Percentiles rank a stretch among this genome's conserved stretches.
These are phyloP conservation scores for Gloeopeniophorella convolvens DNA, from an alignment of 768 basidiomycete genomes.

Conservation along the genomic window DNA sequence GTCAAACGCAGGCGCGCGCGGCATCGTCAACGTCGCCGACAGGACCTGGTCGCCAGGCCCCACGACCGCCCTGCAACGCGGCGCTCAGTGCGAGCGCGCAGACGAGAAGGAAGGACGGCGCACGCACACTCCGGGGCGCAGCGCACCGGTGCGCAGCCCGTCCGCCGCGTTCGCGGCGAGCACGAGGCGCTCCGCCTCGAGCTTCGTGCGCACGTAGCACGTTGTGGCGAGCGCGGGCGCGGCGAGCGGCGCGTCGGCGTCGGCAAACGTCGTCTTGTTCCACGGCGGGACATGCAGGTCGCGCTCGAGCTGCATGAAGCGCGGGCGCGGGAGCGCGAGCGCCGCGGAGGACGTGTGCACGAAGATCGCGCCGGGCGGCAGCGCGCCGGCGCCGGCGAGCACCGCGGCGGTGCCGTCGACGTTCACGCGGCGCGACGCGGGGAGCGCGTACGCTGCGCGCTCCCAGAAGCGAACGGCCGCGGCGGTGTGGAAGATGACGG, in stretches of 20 bases:
- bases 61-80: slow-evolving; percentile 26
- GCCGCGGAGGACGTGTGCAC: slow-evolving; percentile 45
- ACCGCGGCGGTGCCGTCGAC: slow-evolving; percentile 42
- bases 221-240: slow-evolving; percentile 34
- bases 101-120: background rate
- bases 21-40: slow-evolving; percentile 29
- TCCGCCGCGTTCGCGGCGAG: slow-evolving; percentile 43
- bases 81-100: background rate
- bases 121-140: slow-evolving; percentile 31
- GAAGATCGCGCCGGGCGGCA: slow-evolving; percentile 32
- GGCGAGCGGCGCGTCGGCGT: slow-evolving; percentile 43
- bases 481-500: slow-evolving; percentile 24
- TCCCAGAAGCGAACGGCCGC: slow-evolving; percentile 25
- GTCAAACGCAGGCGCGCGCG: slow-evolving; percentile 30
- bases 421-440: slow-evolving; percentile 35
- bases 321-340: slow-evolving; percentile 36
- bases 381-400: slow-evolving; percentile 33
- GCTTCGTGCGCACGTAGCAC: slow-evolving; percentile 52
- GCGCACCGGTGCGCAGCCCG: slow-evolving; percentile 38
- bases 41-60: slow-evolving; percentile 31
- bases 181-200: slow-evolving; percentile 46
- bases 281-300: slow-evolving; percentile 14
- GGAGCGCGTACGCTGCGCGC: slow-evolving; percentile 20
- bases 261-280: slow-evolving; percentile 30
- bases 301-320: slow-evolving; percentile 30